These are phyloP conservation scores for Danielozyma ontarioensis DNA, from an alignment of 805 yeast species.

Conservation along the genomic window DNA sequence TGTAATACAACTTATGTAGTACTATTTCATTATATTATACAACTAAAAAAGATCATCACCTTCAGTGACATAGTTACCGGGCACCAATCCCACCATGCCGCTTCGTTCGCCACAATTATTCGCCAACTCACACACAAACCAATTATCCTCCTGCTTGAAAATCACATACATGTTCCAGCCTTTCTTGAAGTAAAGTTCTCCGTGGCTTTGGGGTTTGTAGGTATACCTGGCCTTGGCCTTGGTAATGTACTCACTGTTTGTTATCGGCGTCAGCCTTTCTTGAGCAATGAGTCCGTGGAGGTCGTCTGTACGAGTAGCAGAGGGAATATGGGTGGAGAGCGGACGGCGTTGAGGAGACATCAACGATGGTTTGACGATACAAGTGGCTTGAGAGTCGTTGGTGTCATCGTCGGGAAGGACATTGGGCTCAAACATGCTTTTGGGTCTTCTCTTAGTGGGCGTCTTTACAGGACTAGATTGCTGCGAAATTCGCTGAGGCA, in stretches of 20 bases:
- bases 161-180: slow-evolving; percentile 39
- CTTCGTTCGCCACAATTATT: slow-evolving; percentile 23
- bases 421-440: slow-evolving; percentile 8
- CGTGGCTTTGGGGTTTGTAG: slow-evolving; percentile 36
- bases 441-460: slow-evolving; percentile 4
- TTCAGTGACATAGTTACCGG: slow-evolving; percentile 39
- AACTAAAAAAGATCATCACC: slow-evolving; percentile 11
- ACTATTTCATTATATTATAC: too few relatives aligned
- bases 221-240: slow-evolving; percentile 37
- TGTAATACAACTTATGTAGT: too few relatives aligned
- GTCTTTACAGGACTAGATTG: background rate
- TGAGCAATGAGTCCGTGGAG: slow-evolving; percentile 22
- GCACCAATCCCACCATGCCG: slow-evolving; percentile 38
- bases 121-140: slow-evolving; percentile 39
- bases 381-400: slow-evolving; percentile 2
- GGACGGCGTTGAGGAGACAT: background rate
- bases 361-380: slow-evolving; percentile 3
- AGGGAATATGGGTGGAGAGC: slow-evolving; percentile 20
- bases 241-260: slow-evolving; percentile 21
- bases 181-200: slow-evolving; percentile 36
- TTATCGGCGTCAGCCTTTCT: slow-evolving; percentile 23
- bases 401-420: slow-evolving; percentile 2
- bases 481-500: slow-evolving; percentile 2
- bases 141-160: slow-evolving; percentile 39
- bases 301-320: slow-evolving; percentile 29